Evolutionary conservation across 352 stramenopile genomes (phyloP).

Genomic region (Aphanomyces stellatus): DNA sequence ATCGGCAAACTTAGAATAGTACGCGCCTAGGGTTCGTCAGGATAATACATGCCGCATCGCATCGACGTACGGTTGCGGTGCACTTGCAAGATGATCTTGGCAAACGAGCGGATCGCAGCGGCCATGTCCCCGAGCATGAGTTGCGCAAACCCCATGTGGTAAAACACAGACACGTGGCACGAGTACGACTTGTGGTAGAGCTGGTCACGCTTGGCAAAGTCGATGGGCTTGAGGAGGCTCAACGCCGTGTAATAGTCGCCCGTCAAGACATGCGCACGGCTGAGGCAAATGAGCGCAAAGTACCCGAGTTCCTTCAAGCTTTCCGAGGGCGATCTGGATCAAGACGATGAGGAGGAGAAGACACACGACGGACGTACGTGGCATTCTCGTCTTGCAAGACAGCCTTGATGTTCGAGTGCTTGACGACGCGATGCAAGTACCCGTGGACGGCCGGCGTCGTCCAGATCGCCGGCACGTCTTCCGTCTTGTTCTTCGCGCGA

Average conservation of each 20-base stretch:
- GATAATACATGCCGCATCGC: neutral
- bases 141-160: conserved; percentile 96
- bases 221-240: conserved; percentile 84
- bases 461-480: conserved; percentile 84
- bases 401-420: conserved; percentile 86
- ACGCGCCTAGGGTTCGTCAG: conserved; percentile 29
- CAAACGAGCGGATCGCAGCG: conserved; percentile 84
- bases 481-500: conserved; percentile 73
- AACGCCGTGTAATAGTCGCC: conserved; percentile 95
- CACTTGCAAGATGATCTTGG: conserved; percentile 84
- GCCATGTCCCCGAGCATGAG: conserved; percentile 97
- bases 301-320: conserved; percentile 90
- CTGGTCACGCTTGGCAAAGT: conserved; percentile 77
- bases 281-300: conserved; percentile 93
- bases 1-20: conserved; percentile 86
- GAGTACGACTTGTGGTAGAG: conserved; percentile 88
- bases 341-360: neutral
- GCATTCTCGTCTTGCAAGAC: conserved; percentile 39
- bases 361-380: neutral
- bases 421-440: conserved; percentile 92
- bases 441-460: conserved; percentile 91
- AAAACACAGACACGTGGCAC: conserved; percentile 92
- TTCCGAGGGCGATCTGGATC: conserved; percentile 36
- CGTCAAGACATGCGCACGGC: conserved; percentile 93
- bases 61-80: conserved; percentile 68